A percentile compares a stretch with the other conserved stretches of the same genome.
Conservation (phyloP, 306 rosid genomes). For the Elaeagnus macrophylla region DNA sequence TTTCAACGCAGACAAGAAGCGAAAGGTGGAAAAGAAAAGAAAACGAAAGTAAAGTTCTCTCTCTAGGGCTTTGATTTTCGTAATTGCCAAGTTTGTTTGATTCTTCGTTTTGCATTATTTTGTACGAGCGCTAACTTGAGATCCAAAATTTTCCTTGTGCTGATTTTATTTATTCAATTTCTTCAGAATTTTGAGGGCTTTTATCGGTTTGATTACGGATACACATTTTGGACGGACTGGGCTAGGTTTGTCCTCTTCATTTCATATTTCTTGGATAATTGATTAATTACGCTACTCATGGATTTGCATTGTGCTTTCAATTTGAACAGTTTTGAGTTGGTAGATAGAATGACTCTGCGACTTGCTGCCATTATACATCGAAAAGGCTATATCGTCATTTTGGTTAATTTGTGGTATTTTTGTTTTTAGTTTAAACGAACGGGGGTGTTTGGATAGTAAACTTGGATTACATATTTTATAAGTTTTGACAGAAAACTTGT, state of each 20-base stretch:
- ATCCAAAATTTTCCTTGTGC: slow-evolving; percentile 1
- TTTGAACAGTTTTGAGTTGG: background rate
- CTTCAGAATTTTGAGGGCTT: background rate
- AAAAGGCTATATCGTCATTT: too few species aligned
- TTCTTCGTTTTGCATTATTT: background rate
- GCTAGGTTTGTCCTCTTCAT: slow-evolving; percentile 13
- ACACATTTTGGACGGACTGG: slow-evolving; percentile 1
- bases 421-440: too few species aligned
- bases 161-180: background rate
- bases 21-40: background rate
- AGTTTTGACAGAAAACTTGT: too few species aligned
- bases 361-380: too few species aligned
- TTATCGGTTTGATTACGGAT: background rate
- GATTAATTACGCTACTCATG: too few species aligned
- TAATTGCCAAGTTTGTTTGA: slow-evolving; percentile 15
- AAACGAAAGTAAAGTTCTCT: slow-evolving; percentile 8
- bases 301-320: too few species aligned
- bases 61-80: slow-evolving; percentile 24
- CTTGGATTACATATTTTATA: too few species aligned
- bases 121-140: background rate
- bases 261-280: background rate
- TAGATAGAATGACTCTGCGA: too few species aligned
- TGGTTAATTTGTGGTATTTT: too few species aligned
- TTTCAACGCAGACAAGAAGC: background rate
- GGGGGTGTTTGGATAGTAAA: too few species aligned